Conservation (phyloP, 1,284 basidiomycete species). For the Kwoniella shivajii region DNA sequence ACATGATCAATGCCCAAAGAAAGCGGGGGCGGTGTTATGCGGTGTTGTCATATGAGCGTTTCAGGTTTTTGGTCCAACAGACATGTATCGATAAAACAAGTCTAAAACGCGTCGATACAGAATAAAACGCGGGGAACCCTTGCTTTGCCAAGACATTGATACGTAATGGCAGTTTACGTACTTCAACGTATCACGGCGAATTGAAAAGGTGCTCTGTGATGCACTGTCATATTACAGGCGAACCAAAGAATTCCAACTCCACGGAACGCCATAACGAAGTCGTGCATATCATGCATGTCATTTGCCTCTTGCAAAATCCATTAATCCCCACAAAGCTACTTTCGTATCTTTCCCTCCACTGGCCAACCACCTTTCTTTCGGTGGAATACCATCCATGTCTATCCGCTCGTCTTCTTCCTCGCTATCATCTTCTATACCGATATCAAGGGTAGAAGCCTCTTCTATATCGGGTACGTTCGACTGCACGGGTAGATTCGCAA, state of each 20-base stretch:
- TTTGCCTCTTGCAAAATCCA: constrained; percentile 59
- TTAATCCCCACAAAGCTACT: constrained; percentile 75
- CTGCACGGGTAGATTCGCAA: constrained; percentile 56
- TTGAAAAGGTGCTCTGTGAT: no score
- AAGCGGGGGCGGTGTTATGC: no score
- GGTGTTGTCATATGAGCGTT: no score
- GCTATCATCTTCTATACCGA: constrained; percentile 17
- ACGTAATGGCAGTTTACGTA: no score
- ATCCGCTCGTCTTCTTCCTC: constrained; percentile 60
- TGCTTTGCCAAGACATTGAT: no score
- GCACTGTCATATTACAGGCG: background rate
- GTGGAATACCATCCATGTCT: constrained; percentile 58
- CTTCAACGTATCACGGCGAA: no score
- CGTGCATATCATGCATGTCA: background rate
- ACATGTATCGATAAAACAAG: no score
- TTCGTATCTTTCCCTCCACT: constrained; percentile 72
- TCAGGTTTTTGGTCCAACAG: no score
- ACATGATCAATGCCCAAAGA: no score
- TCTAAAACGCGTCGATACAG: background rate
- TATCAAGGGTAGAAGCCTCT: constrained; percentile 11
- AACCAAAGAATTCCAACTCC: background rate
- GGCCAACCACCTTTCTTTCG: constrained; percentile 65
- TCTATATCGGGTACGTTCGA: constrained; percentile 8
- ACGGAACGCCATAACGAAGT: background rate
- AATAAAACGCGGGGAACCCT: no score